Evolutionary conservation across 805 yeast genomes (phyloP).

Genomic region (Metschnikowia lunata): DNA sequence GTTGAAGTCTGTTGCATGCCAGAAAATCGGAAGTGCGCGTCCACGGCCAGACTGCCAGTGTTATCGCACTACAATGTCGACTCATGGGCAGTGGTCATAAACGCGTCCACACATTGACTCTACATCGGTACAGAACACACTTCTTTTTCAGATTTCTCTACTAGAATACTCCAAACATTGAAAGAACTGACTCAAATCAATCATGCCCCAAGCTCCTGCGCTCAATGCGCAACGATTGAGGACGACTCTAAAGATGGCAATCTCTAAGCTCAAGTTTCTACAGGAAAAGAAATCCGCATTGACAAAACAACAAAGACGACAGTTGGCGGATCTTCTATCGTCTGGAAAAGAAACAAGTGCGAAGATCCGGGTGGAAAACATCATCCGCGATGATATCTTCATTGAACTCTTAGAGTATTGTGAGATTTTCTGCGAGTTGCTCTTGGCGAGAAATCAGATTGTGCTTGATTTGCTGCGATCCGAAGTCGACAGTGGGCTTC

Average conservation of each 20-base stretch:
- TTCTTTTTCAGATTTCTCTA: no score
- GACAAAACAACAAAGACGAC: constrained; percentile 68
- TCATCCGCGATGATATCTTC: constrained; percentile 76
- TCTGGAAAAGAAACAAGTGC: constrained; percentile 80
- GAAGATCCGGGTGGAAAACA: constrained; percentile 74
- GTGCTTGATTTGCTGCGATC: constrained; percentile 42
- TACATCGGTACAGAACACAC: no score
- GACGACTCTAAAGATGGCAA: constrained; percentile 58
- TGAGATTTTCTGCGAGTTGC: constrained; percentile 77
- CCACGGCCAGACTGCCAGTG: no score
- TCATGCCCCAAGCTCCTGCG: constrained; percentile 21
- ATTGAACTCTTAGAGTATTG: constrained; percentile 73
- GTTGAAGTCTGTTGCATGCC: no score
- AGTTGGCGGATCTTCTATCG: constrained; percentile 63
- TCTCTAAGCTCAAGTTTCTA: constrained; percentile 62
- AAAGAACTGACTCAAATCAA: no score
- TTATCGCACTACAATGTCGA: no score
- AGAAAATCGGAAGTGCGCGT: background rate
- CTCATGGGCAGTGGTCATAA: no score
- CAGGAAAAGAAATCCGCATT: constrained; percentile 73
- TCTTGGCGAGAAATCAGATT: constrained; percentile 68
- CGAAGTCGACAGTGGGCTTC: constrained; percentile 54
- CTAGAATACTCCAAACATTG: no score
- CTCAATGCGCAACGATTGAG: constrained; percentile 34
- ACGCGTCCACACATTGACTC: no score